A percentile compares a stretch with the other conserved stretches of the same genome.
Evolutionary conservation across 75 land plant species (phyloP).

Genomic region (Cryptomeria japonica): DNA sequence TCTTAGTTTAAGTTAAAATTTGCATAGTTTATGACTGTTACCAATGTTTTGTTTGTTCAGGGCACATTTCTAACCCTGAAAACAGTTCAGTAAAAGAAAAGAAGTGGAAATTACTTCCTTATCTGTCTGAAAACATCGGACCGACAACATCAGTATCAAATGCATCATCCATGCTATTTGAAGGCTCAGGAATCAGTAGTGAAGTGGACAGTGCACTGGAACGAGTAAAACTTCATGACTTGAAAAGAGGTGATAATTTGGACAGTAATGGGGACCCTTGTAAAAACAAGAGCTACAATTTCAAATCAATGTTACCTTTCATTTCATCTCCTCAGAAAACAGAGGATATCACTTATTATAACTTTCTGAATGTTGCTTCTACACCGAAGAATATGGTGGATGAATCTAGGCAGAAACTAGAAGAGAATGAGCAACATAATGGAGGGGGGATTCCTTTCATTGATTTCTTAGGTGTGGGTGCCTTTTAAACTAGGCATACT

Average conservation of each 20-base stretch:
- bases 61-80: neutral
- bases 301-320: neutral
- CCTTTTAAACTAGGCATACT: neutral
- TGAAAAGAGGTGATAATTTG: neutral
- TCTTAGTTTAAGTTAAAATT: no score
- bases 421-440: neutral
- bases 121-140: neutral
- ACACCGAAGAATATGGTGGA: neutral
- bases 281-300: neutral
- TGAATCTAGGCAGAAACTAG: neutral
- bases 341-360: neutral
- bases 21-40: no score
- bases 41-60: neutral
- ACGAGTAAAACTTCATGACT: neutral
- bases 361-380: conserved; percentile 3
- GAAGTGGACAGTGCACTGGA: neutral
- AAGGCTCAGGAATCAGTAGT: neutral
- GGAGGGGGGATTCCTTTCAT: neutral
- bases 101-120: neutral
- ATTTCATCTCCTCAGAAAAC: neutral
- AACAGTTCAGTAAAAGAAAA: neutral
- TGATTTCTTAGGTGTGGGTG: conserved; percentile 6
- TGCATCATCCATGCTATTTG: neutral
- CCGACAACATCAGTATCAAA: neutral
- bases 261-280: neutral